Percentiles rank a stretch among this genome's conserved stretches.
These are phyloP conservation scores for Neurospora pannonica DNA, from an alignment of 495 filamentous ascomycete genomes.

Conservation along the genomic window DNA sequence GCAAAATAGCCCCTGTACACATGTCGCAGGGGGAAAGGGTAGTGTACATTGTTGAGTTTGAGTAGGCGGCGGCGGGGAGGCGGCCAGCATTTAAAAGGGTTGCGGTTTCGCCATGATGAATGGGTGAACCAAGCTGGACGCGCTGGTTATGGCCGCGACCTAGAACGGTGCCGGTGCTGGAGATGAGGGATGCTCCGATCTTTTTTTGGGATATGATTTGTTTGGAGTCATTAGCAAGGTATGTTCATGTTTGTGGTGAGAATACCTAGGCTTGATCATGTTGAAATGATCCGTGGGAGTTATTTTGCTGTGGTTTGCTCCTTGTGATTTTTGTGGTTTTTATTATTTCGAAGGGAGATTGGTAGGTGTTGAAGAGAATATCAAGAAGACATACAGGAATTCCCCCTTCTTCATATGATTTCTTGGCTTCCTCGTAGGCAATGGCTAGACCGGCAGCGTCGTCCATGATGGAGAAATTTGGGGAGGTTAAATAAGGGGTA, in stretches of 20 bases:
- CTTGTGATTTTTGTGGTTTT: background rate
- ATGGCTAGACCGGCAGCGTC: slow-evolving; percentile 44
- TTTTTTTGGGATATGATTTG: slow-evolving; percentile 28
- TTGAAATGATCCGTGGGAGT: background rate
- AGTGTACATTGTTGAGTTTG: slow-evolving; percentile 68
- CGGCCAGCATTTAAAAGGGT: slow-evolving; percentile 71
- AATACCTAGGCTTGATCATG: background rate
- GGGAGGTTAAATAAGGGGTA: background rate
- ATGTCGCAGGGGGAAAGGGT: slow-evolving; percentile 83
- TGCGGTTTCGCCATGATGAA: slow-evolving; percentile 73
- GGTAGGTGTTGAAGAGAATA: background rate
- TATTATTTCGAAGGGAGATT: background rate
- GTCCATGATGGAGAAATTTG: slow-evolving; percentile 30
- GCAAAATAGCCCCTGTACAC: slow-evolving; percentile 72
- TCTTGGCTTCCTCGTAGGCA: slow-evolving; percentile 70
- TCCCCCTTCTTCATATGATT: slow-evolving; percentile 62
- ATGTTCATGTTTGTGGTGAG: background rate
- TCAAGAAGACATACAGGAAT: slow-evolving; percentile 43
- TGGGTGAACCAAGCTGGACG: slow-evolving; percentile 65
- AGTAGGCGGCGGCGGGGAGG: slow-evolving; percentile 60
- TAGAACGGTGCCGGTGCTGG: slow-evolving; percentile 60
- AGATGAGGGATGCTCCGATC: slow-evolving; percentile 59
- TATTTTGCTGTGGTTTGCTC: background rate
- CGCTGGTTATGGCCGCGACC: slow-evolving; percentile 79
- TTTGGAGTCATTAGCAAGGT: background rate